Base-by-base conservation (phyloP, 2,329 filamentous ascomycete genomes). In the Trichoderma gracile region DNA sequence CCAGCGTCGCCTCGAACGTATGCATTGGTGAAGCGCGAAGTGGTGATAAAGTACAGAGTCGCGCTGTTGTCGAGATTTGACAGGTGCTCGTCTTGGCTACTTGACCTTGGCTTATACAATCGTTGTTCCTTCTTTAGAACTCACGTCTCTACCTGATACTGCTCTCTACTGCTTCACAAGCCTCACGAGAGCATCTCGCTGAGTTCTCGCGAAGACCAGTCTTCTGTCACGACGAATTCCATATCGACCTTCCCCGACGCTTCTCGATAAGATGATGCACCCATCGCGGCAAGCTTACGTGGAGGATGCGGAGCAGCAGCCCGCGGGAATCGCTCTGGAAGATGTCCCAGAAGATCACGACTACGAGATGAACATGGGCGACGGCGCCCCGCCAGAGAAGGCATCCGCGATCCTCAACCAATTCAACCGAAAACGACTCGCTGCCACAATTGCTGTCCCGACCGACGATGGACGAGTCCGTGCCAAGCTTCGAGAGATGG, bases 271-370 rank as follows among this genome's bases (percentile, higher is more conserved):
- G 68, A 87, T 84, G 80, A 87, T 96, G 81, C 94, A 97, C 81
- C 94, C 94, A 65, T 88, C 94, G 76, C 87, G 95, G 69, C 90
- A 94, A 78, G 94, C 94, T 47, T 97, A 96, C 78, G 93, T 98
- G 68, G 94, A 98, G 82, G 94, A 97, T 74, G 88, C 81, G 49
- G 82, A 86, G 74, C 78, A 83, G 74, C 78, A 83, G 60, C 84
- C 89, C 68, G 70, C 68, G 60, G 80, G 80, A 46, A 77, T 84
- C 57, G 79, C 81, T 66, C 70, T 85, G 45, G 79, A 83, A 66
- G 81, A 83, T 66, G 73, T 86, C 45, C 84, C 81, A 46, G 78
- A 83, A 68, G 93, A 98, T 73, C 90, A 88, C 73, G 90, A 98
- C 78, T 95, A 98, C 83, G 87, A 91, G 49, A 84, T 97, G 60